Percentiles rank a stretch among this genome's conserved stretches.
Conservation (phyloP, 305 asterid genomes). For the Solanum hybrid region DNA sequence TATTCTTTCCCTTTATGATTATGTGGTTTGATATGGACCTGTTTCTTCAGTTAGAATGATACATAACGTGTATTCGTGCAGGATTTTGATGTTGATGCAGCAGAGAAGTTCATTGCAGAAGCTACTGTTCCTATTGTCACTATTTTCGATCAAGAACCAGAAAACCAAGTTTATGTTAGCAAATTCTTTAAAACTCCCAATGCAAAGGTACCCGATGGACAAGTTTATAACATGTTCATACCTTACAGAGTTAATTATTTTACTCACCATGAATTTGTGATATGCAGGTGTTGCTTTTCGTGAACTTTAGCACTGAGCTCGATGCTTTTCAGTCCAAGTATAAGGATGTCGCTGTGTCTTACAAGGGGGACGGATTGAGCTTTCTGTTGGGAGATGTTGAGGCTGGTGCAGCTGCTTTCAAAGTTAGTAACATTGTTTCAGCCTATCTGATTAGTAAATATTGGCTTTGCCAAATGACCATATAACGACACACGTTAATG, state of each 20-base stretch:
- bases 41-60: not conserved
- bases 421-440: constrained; percentile 27
- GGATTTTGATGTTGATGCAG: constrained; percentile 55
- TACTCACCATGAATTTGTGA: not conserved
- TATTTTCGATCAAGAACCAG: constrained; percentile 44
- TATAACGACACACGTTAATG: not conserved
- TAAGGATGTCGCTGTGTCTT: constrained; percentile 47
- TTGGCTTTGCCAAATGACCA: not conserved
- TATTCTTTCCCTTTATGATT: not conserved
- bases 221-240: not conserved
- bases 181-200: constrained; percentile 42
- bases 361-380: constrained; percentile 57
- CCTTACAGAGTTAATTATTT: not conserved
- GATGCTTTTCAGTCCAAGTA: constrained; percentile 47
- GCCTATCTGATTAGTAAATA: not conserved
- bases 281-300: constrained; percentile 62
- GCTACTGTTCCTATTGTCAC: constrained; percentile 52
- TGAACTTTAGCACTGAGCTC: constrained; percentile 54
- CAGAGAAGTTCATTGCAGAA: constrained; percentile 55
- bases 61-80: constrained; percentile 17
- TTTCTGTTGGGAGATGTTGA: constrained; percentile 74
- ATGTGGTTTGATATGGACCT: not conserved
- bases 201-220: constrained; percentile 26
- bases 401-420: constrained; percentile 45
- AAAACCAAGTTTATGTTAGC: constrained; percentile 39